These are phyloP conservation scores for Westerdykella aurantiaca DNA, from an alignment of 2,329 filamentous ascomycete species.

Conservation along the genomic window DNA sequence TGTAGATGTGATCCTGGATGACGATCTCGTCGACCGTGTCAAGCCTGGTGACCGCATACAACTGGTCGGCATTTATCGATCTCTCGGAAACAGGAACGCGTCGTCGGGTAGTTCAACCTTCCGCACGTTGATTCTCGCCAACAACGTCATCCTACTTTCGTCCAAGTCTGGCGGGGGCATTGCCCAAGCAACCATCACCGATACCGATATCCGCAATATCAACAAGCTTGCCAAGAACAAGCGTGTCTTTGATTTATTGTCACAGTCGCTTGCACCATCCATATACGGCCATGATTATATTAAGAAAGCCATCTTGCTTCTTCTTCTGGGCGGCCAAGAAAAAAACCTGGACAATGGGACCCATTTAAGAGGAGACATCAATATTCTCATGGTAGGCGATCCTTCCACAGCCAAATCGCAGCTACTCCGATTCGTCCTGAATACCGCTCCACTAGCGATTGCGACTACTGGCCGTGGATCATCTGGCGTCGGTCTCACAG, in stretches of 20 bases:
- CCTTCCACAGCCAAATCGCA: conserved; percentile 99
- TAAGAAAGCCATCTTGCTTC: conserved; percentile 93
- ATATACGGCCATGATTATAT: conserved; percentile 97
- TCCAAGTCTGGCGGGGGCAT: conserved; percentile 95
- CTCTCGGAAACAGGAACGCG: conserved; percentile 89
- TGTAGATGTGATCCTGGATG: conserved; percentile 93
- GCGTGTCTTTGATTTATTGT: conserved; percentile 85
- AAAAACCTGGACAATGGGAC: conserved; percentile 98
- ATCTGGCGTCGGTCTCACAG: conserved; percentile 94
- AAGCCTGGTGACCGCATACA: conserved; percentile 96
- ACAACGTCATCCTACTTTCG: conserved; percentile 89
- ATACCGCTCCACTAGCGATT: conserved; percentile 92
- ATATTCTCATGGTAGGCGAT: conserved; percentile 98
- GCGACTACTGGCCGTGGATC: conserved; percentile 95
- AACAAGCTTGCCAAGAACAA: conserved; percentile 95
- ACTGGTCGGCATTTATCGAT: conserved; percentile 92
- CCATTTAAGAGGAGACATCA: conserved; percentile 96
- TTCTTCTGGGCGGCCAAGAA: conserved; percentile 93
- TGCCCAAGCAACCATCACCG: conserved; percentile 85
- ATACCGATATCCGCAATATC: conserved; percentile 96
- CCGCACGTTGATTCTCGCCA: conserved; percentile 87
- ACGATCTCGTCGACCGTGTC: conserved; percentile 88
- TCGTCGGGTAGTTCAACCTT: conserved; percentile 88
- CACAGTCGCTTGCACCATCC: conserved; percentile 89
- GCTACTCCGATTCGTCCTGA: conserved; percentile 89